Evolutionary conservation across 208 protist species (phyloP).

Genomic region (Trypanosomatidae sp.): DNA sequence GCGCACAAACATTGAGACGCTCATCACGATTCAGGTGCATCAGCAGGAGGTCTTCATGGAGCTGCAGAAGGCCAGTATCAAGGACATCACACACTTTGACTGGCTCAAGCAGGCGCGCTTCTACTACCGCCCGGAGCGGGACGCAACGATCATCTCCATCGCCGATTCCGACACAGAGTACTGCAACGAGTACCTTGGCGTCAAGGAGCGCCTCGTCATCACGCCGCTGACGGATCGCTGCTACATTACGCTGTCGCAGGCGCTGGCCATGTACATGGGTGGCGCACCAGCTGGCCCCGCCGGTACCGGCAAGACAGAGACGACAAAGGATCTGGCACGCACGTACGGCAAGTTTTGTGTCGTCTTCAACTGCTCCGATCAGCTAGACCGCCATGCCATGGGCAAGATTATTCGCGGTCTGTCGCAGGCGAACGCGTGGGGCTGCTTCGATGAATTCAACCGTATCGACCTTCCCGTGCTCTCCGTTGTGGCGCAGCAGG

Average conservation of each 20-base stretch:
- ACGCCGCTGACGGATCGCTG: background rate
- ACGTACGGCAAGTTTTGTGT: constrained; percentile 95
- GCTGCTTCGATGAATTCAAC: constrained; percentile 95
- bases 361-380: constrained; percentile 95
- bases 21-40: constrained; percentile 96
- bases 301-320: constrained; percentile 27
- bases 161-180: constrained; percentile 95
- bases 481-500: constrained; percentile 94
- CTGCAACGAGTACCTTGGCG: constrained; percentile 96
- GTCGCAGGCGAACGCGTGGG: constrained; percentile 94
- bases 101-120: constrained; percentile 95
- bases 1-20: constrained; percentile 95
- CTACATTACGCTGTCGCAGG: constrained; percentile 1
- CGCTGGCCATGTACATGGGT: constrained; percentile 2
- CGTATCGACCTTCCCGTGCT: constrained; percentile 94
- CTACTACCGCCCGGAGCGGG: constrained; percentile 92
- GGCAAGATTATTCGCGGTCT: constrained; percentile 95
- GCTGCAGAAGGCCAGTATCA: constrained; percentile 85
- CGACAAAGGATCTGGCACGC: constrained; percentile 94
- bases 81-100: constrained; percentile 92
- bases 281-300: constrained; percentile 1
- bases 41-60: constrained; percentile 95
- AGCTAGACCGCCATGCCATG: constrained; percentile 94
- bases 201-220: constrained; percentile 89
- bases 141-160: constrained; percentile 93